phyloP scores from a whole-genome alignment of 257 asterid species.

The Misopates orontium region DNA sequence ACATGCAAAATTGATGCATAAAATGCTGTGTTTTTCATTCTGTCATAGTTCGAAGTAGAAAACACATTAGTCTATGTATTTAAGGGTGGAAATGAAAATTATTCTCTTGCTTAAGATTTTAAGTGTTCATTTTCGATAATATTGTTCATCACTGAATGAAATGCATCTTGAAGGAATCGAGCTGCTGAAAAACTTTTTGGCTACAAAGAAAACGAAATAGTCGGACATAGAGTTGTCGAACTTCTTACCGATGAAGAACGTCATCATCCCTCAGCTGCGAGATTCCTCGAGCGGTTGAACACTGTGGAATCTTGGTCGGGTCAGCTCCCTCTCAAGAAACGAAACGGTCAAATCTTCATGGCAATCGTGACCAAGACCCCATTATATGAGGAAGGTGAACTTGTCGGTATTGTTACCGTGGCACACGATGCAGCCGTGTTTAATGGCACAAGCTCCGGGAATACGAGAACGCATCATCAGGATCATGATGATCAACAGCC shows the following conservation, averaged over 20 bases:
- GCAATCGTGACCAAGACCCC: conserved; percentile 68
- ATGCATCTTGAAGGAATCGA: conserved; percentile 52
- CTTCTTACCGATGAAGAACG: conserved; percentile 52
- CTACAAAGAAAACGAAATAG: conserved; percentile 57
- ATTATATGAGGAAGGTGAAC: conserved; percentile 65
- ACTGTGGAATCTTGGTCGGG: conserved; percentile 69
- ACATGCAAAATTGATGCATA: too few relatives aligned
- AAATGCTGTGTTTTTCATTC: too few relatives aligned
- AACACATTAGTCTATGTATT: too few relatives aligned
- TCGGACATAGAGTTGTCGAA: conserved; percentile 45
- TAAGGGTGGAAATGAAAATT: too few relatives aligned
- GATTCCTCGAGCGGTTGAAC: conserved; percentile 41
- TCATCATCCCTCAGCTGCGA: conserved; percentile 33
- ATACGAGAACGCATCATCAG: conserved; percentile 26
- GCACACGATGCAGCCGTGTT: conserved; percentile 71
- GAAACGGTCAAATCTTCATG: conserved; percentile 55
- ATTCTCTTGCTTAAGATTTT: too few relatives aligned
- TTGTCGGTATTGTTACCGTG: conserved; percentile 60
- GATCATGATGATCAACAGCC: conserved; percentile 33
- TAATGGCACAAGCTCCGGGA: conserved; percentile 32
- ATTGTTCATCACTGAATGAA: conserved; percentile 7
- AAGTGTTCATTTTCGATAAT: background rate
- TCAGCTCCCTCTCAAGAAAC: conserved; percentile 61
- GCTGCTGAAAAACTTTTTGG: conserved; percentile 79
- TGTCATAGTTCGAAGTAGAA: too few relatives aligned